These are phyloP conservation scores for Rhynchospora tenuis DNA, from an alignment of 176 grass and related monocot genomes.

Conservation along the genomic window DNA sequence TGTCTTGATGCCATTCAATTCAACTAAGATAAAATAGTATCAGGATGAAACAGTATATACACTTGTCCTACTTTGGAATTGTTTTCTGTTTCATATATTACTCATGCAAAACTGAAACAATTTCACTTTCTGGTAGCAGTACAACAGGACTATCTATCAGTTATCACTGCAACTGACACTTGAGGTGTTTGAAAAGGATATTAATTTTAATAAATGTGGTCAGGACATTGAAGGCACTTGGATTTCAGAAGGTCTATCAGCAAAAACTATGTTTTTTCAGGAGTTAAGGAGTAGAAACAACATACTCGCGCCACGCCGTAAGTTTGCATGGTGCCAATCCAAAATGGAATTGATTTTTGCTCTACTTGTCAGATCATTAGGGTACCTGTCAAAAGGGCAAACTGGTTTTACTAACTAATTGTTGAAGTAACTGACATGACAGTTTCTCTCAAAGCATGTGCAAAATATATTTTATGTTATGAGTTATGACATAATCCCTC, in stretches of 20 bases:
- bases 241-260: not conserved
- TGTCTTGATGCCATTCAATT: no score
- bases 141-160: not conserved
- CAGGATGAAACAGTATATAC: not conserved
- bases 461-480: not conserved
- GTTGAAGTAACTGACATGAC: not conserved
- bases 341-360: constrained; percentile 81
- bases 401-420: not conserved
- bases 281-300: not conserved
- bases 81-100: not conserved
- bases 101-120: not conserved
- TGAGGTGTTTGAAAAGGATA: not conserved
- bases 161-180: not conserved
- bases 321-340: constrained; percentile 94
- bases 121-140: not conserved
- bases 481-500: not conserved
- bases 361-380: constrained; percentile 64
- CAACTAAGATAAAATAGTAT: not conserved
- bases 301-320: constrained; percentile 60
- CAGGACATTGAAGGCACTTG: not conserved
- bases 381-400: constrained; percentile 42
- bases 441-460: not conserved
- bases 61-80: not conserved
- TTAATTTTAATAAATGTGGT: not conserved
- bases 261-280: not conserved